Evolutionary conservation across 2,329 filamentous ascomycete species (phyloP), one percentile per base, ranked within the genome.

Genomic region (Pseudogymnoascus sp.): DNA sequence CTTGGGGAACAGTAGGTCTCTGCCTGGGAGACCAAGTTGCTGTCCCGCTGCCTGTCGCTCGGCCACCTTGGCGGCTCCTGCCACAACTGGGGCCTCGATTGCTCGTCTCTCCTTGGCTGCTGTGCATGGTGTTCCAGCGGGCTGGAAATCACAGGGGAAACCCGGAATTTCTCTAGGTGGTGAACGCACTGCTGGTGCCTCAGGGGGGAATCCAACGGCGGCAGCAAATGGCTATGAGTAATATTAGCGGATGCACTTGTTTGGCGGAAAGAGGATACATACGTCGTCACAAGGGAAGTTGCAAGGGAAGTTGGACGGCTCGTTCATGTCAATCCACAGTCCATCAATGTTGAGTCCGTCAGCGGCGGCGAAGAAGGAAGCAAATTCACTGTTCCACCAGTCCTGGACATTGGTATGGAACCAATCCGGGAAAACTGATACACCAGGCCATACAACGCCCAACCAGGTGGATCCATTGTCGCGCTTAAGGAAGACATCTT

Each of bases 361-460:
- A 0, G 81, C 74, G 64, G 80, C 74, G 64, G 80, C 73, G 75
- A 92, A 92, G 76, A 90, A 90, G 1, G 70, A 72, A 0, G 71
- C 73, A 67, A 93, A 87, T 70, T 92, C 82, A 4, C 79, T 78
- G 66, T 84, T 85, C 90, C 90, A 93, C 73, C 85, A 94, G 1
- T 75, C 69, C 58, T 85, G 80, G 1, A 84, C 83, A 60, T 84
- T 83, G 6, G 81, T 79, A 16, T 85, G 77, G 70, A 92, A 91
- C 89, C 89, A 93, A 72, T 93, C 90, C 0, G 88, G 88, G 74
- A 86, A 91, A 10, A 82, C 87, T 0, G 86, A 83, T 12, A 85
- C 81, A 52, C 90, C 90, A 5, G 90, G 87, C 90, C 90, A 93
- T 21, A 92, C 89, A 14, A 91, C 87, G 14, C 89, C 84, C 49